Base-by-base conservation (phyloP, 2,329 filamentous ascomycete species). In the Sporothrix humicola region DNA sequence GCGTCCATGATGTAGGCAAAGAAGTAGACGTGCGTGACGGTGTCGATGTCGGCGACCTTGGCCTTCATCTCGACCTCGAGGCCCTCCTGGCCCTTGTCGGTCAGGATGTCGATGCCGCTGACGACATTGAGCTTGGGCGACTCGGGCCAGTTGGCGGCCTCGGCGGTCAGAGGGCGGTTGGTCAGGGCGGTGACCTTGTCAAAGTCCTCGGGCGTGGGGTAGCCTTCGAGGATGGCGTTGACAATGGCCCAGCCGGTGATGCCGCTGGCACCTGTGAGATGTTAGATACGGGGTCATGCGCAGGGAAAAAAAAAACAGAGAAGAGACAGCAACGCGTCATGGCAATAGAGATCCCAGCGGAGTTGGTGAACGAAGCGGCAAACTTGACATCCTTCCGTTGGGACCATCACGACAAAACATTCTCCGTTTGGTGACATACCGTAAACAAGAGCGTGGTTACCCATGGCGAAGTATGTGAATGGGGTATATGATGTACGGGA, bases 221-320 rank as follows among this genome's bases (percentile, higher is more conserved):
- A 86, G 70, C 80, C 83, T 61, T 83, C 78, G 13, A 86, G 78
- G 54, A 86, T 83, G 71, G 84, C 81, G 70, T 85, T 86, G 17
- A 84, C 82, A 71, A 87, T 82, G 7, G 85, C 82, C 85, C 85
- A 87, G 52, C 85, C 85, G 2, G 83, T 82, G 71, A 86, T 84
- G n/a, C 84, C 85, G 75, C 82, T 84, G 65, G 84, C 84, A 50
- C 84, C 84, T 78, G 81, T 10, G 2, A 1, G 5, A 13, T 48
- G 63, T 69, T 15, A 73, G 66, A n/a, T 15, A 5, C 37, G 4
- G 17, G 58, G 15, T 23, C 3, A 65, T 10, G 23, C 6, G 17
- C 1, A 54, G n/a, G 17, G 17, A 46, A 3, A 7, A 37, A 6
- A 37, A 37, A 26, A 26, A 26, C 23, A 26, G 23, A 26, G 23